Conservation (phyloP, 106 monocot genomes). For the Phalaenopsis equestris region DNA sequence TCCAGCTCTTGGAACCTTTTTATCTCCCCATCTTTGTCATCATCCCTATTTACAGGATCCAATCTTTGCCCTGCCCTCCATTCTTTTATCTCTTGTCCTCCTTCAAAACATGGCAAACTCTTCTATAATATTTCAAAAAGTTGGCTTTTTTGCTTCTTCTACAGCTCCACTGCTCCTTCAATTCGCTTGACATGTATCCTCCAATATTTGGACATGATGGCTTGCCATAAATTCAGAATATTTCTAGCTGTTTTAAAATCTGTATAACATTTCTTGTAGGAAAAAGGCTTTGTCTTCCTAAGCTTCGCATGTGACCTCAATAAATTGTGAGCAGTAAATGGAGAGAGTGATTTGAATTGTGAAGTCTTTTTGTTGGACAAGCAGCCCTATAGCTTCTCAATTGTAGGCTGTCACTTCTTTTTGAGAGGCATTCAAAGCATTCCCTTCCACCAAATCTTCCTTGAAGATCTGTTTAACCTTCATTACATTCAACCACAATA, state of each 20-base stretch:
- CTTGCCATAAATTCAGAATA: too few relatives aligned
- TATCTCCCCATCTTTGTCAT: slow-evolving; percentile 16
- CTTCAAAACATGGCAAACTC: too few relatives aligned
- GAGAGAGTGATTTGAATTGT: slow-evolving; percentile 3
- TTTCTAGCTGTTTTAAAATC: too few relatives aligned
- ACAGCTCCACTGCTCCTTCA: too few relatives aligned
- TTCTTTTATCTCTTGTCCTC: too few relatives aligned
- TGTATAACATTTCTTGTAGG: too few relatives aligned
- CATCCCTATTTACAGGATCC: background rate
- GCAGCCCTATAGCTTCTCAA: background rate
- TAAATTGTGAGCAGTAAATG: slow-evolving; percentile 8
- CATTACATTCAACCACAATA: background rate
- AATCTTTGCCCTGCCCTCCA: too few relatives aligned
- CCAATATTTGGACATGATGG: too few relatives aligned
- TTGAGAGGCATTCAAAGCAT: background rate
- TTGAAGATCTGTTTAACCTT: background rate
- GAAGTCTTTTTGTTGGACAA: background rate
- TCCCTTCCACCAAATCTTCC: background rate
- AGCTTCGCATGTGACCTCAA: background rate
- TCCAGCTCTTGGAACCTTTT: background rate
- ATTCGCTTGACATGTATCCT: too few relatives aligned
- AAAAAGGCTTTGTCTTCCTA: background rate
- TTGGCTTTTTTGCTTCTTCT: too few relatives aligned
- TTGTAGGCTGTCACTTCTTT: slow-evolving; percentile 1
- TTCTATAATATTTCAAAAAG: too few relatives aligned